A percentile compares a stretch with the other conserved stretches of the same genome.
Evolutionary conservation across 352 stramenopile genomes (phyloP).

Genomic region (Detonula confervacea): DNA sequence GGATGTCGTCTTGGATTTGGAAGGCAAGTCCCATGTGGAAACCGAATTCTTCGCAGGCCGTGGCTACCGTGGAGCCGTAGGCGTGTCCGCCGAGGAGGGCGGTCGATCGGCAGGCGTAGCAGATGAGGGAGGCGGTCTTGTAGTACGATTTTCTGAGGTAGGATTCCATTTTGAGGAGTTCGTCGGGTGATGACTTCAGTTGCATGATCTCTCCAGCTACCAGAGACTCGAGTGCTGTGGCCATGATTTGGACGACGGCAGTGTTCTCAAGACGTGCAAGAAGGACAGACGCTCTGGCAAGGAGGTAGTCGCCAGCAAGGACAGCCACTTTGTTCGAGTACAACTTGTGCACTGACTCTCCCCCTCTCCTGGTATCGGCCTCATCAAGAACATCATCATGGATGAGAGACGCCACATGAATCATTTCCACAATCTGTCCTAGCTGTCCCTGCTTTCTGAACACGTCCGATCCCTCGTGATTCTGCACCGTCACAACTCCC

Average conservation of each 20-base stretch:
- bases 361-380: slow-evolving; percentile 96
- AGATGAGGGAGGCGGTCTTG: slow-evolving; percentile 99
- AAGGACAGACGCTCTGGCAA: slow-evolving; percentile 95
- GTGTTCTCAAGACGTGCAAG: slow-evolving; percentile 94
- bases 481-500: slow-evolving; percentile 65
- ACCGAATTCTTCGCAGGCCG: slow-evolving; percentile 86
- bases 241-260: slow-evolving; percentile 98
- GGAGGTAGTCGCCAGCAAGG: slow-evolving; percentile 96
- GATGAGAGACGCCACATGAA: slow-evolving; percentile 98
- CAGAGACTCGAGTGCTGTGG: slow-evolving; percentile 96
- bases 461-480: slow-evolving; percentile 83
- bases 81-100: slow-evolving; percentile 94
- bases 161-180: slow-evolving; percentile 89
- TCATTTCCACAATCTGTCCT: slow-evolving; percentile 97
- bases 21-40: slow-evolving; percentile 98
- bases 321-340: slow-evolving; percentile 99
- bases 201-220: slow-evolving; percentile 99
- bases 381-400: slow-evolving; percentile 99
- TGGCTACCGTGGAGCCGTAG: slow-evolving; percentile 82
- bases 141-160: slow-evolving; percentile 99
- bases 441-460: slow-evolving; percentile 87
- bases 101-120: slow-evolving; percentile 94
- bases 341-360: slow-evolving; percentile 97
- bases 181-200: slow-evolving; percentile 88
- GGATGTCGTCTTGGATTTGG: slow-evolving; percentile 98